Evolutionary conservation across 2,329 filamentous ascomycete genomes (phyloP).

Genomic region (Myrmaecium sp.): DNA sequence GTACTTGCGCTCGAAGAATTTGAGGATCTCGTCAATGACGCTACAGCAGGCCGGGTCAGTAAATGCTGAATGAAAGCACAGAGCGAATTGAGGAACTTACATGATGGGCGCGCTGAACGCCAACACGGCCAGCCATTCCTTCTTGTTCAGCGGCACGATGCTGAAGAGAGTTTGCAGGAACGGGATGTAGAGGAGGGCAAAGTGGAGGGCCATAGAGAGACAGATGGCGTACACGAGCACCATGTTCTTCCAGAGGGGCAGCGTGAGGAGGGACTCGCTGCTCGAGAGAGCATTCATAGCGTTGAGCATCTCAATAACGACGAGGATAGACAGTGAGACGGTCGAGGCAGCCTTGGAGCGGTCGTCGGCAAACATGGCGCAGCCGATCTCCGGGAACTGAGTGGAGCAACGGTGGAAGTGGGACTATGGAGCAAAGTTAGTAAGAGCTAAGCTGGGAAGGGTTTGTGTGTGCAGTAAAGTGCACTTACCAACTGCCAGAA

Average conservation of each 20-base stretch:
- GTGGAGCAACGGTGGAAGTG: conserved; percentile 88
- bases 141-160: conserved; percentile 70
- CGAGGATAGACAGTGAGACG: conserved; percentile 74
- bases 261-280: conserved; percentile 80
- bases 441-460: neutral
- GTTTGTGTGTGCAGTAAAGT: too few species aligned
- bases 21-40: conserved; percentile 69
- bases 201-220: conserved; percentile 88
- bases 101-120: conserved; percentile 82
- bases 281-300: conserved; percentile 96
- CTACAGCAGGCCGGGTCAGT: conserved; percentile 27
- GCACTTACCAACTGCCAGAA: conserved; percentile 61
- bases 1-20: conserved; percentile 46
- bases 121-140: conserved; percentile 85
- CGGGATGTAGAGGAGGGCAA: conserved; percentile 81
- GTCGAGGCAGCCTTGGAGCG: conserved; percentile 83
- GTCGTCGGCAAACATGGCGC: conserved; percentile 75
- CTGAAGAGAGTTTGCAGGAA: conserved; percentile 79
- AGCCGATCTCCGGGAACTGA: conserved; percentile 77
- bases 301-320: conserved; percentile 99
- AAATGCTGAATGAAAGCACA: conserved; percentile 2
- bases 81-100: conserved; percentile 38
- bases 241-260: conserved; percentile 97
- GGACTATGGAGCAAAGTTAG: conserved; percentile 24
- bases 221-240: conserved; percentile 91